Evolutionary conservation across 305 asterid genomes (phyloP).

Genomic region (Fraxinus paxiana): DNA sequence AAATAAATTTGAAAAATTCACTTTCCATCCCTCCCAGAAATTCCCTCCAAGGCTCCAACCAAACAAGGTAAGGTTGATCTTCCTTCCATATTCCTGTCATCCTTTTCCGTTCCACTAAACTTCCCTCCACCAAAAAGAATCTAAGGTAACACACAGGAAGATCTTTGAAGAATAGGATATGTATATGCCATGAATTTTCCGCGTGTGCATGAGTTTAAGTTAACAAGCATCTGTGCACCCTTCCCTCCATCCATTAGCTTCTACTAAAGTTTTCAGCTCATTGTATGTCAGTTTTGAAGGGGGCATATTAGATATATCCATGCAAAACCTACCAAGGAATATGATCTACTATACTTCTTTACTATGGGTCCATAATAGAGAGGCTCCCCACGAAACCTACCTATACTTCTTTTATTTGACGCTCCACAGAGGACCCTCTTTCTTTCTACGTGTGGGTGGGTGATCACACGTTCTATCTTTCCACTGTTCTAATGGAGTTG

Average conservation of each 20-base stretch:
- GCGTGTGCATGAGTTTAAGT: background rate
- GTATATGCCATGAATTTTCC: background rate
- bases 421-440: background rate
- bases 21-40: background rate
- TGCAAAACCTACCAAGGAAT: background rate
- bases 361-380: background rate
- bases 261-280: background rate
- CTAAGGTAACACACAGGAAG: background rate
- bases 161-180: background rate
- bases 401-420: background rate
- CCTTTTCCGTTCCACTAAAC: background rate
- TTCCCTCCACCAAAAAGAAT: background rate
- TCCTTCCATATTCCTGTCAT: background rate
- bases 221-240: background rate
- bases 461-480: background rate
- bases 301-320: background rate
- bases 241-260: background rate
- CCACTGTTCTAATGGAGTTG: background rate
- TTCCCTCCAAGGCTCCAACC: background rate
- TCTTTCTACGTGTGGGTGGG: background rate
- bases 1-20: background rate
- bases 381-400: background rate
- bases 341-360: background rate
- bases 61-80: background rate
- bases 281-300: background rate